phyloP scores from a whole-genome alignment of 306 rosid genomes.

The Sicyos baderoa region DNA sequence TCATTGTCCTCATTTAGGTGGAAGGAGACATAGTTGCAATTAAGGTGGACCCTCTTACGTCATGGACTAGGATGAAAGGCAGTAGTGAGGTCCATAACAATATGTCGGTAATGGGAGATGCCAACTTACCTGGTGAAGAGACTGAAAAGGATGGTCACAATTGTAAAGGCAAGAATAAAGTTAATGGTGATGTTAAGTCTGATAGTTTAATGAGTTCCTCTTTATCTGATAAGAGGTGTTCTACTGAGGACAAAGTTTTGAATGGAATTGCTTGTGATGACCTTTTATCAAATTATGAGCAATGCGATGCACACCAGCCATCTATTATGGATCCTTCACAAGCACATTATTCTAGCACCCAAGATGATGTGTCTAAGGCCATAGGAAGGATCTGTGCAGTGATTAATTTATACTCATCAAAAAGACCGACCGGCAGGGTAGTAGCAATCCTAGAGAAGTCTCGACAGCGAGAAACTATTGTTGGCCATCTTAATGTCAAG shows the following conservation, averaged over 20 bases:
- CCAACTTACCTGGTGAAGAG: conserved; percentile 32
- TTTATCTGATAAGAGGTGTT: conserved; percentile 24
- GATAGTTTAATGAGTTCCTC: conserved; percentile 24
- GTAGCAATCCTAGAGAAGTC: conserved; percentile 66
- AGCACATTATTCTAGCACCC: conserved; percentile 32
- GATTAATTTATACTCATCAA: conserved; percentile 57
- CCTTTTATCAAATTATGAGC: conserved; percentile 27
- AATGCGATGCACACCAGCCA: conserved; percentile 23
- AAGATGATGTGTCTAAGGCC: conserved; percentile 34
- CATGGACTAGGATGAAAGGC: conserved; percentile 81
- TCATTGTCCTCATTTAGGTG: conserved; percentile 35
- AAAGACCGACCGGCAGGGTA: conserved; percentile 82
- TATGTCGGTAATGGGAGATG: conserved; percentile 33
- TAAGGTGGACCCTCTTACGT: conserved; percentile 52
- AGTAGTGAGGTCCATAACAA: conserved; percentile 30
- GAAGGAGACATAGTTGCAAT: conserved; percentile 84
- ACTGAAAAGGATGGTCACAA: conserved; percentile 26
- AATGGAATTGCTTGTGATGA: conserved; percentile 27
- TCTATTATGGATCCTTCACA: conserved; percentile 25
- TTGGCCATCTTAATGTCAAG: conserved; percentile 59
- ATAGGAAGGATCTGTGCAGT: conserved; percentile 40
- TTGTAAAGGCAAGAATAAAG: conserved; percentile 44
- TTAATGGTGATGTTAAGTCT: conserved; percentile 29
- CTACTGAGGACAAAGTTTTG: conserved; percentile 23
- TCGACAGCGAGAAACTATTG: conserved; percentile 47